These are phyloP conservation scores for Tuber borchii DNA, from an alignment of 495 filamentous ascomycete genomes.

Conservation along the genomic window DNA sequence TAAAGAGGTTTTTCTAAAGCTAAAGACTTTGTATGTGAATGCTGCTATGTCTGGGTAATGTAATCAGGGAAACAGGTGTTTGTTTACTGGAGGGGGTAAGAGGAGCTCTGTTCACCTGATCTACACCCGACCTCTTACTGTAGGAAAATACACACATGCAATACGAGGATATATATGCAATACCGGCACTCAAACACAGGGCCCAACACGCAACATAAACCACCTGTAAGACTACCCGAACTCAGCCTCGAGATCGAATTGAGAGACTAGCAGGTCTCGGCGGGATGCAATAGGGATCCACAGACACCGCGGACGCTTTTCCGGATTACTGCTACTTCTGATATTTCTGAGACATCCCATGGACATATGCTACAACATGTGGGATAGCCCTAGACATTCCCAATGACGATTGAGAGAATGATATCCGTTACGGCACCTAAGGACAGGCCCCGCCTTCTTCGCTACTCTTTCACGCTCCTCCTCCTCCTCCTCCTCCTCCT, in stretches of 20 bases:
- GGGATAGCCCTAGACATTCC: background rate
- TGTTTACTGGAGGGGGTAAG: background rate
- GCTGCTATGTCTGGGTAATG: background rate
- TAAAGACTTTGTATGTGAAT: background rate
- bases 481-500: constrained; percentile 48
- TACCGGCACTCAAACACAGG: background rate
- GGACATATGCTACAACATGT: background rate
- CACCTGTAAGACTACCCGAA: background rate
- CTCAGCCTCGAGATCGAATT: background rate
- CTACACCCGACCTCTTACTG: background rate
- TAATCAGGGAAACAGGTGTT: background rate
- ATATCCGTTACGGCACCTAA: background rate
- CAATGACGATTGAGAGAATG: background rate
- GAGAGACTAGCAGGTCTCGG: background rate
- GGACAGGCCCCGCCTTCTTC: background rate
- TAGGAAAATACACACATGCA: background rate
- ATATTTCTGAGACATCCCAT: background rate
- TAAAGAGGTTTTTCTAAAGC: background rate
- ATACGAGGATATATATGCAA: background rate
- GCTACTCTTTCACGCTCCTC: constrained; percentile 28
- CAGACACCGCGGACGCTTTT: background rate
- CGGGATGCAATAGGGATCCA: background rate
- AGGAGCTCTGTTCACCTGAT: background rate
- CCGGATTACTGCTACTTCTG: background rate
- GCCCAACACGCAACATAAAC: background rate